phyloP scores from a whole-genome alignment of 139 green algal species.

The Mesotaenium endlicherianum region DNA sequence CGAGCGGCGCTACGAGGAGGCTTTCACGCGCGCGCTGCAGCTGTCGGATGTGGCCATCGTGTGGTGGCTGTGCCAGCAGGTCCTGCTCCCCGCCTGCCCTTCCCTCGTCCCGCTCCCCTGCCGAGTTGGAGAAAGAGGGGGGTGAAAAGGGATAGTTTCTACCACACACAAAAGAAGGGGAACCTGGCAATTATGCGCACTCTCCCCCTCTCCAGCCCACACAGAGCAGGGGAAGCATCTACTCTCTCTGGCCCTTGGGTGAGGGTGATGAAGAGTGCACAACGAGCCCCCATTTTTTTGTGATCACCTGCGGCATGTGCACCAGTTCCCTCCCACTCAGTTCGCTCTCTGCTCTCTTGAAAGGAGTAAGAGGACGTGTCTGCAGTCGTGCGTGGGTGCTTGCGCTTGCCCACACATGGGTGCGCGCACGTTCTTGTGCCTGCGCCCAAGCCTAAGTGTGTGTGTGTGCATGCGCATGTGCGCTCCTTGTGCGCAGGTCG shows the following conservation, averaged over 20 bases:
- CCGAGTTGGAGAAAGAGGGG: neutral
- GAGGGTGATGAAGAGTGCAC: too few relatives aligned
- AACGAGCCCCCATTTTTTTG: too few relatives aligned
- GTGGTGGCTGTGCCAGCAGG: constrained; percentile 73
- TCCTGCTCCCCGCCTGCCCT: neutral
- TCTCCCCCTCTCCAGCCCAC: neutral
- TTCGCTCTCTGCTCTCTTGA: neutral
- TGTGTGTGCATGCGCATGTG: too few relatives aligned
- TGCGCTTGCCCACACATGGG: neutral
- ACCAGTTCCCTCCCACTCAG: neutral
- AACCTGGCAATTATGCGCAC: too few relatives aligned
- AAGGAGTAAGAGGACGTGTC: neutral
- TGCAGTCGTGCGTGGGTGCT: neutral
- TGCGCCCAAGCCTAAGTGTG: too few relatives aligned
- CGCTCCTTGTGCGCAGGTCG: too few relatives aligned
- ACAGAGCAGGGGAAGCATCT: too few relatives aligned
- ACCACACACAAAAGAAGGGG: too few relatives aligned
- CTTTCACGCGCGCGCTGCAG: constrained; percentile 49
- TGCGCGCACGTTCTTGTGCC: neutral
- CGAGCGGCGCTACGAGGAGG: constrained; percentile 52
- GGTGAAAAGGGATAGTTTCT: too few relatives aligned
- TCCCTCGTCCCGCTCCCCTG: neutral
- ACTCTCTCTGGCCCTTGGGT: too few relatives aligned
- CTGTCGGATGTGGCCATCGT: constrained; percentile 63
- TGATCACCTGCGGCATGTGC: too few relatives aligned